Evolutionary conservation across 208 protist genomes (phyloP).

Genomic region (Porcisia deanei): DNA sequence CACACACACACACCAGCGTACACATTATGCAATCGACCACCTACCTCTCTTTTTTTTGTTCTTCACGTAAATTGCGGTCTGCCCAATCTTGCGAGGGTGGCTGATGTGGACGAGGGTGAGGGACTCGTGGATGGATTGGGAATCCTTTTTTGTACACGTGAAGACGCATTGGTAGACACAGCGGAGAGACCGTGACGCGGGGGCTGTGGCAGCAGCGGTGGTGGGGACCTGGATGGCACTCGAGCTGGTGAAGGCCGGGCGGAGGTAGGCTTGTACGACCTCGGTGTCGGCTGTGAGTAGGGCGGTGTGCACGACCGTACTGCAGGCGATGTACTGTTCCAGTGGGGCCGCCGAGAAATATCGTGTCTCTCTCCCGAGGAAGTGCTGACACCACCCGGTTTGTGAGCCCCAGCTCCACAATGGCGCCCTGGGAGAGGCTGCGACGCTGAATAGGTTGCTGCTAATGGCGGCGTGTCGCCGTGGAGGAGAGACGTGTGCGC

Average conservation of each 20-base stretch:
- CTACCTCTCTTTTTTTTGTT: too few relatives aligned
- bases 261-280: background rate
- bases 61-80: background rate
- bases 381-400: background rate
- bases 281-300: background rate
- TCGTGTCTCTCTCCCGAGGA: background rate
- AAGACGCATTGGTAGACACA: background rate
- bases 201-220: background rate
- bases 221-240: constrained; percentile 6
- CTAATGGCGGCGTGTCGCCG: background rate
- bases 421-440: background rate
- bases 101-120: constrained; percentile 1
- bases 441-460: background rate
- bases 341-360: background rate
- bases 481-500: background rate
- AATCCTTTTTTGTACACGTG: background rate
- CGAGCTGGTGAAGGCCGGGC: background rate
- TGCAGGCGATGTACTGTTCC: background rate
- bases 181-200: constrained; percentile 8
- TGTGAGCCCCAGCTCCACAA: background rate
- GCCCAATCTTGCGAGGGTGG: background rate
- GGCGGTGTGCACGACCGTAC: constrained; percentile 1
- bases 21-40: too few relatives aligned
- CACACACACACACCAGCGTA: background rate
- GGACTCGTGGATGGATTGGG: constrained; percentile 1